A percentile compares a stretch with the other conserved stretches of the same genome.
These are phyloP conservation scores for Fusarium sp. DNA, from an alignment of 2,329 filamentous ascomycete species.

Conservation along the genomic window DNA sequence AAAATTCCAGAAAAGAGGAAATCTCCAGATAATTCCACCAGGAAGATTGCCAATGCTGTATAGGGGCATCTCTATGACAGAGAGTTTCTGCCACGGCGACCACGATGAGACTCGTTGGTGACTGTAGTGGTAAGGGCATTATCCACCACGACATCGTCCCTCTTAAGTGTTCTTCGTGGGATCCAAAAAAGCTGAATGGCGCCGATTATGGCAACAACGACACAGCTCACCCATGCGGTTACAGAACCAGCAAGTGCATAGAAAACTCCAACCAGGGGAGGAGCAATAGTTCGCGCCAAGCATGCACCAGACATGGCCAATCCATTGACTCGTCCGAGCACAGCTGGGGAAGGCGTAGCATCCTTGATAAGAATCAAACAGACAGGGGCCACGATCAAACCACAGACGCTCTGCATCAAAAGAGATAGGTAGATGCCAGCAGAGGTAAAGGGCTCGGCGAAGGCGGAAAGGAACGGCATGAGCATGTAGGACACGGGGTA, in stretches of 20 bases:
- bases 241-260: conserved; percentile 70
- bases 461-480: conserved; percentile 73
- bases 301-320: conserved; percentile 79
- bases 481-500: conserved; percentile 77
- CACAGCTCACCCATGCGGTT: conserved; percentile 57
- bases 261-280: conserved; percentile 74
- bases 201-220: conserved; percentile 42
- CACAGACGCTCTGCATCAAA: conserved; percentile 73
- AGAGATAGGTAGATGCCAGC: conserved; percentile 75
- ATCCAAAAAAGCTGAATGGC: conserved; percentile 42
- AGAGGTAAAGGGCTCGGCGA: conserved; percentile 66
- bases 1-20: background rate
- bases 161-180: conserved; percentile 23
- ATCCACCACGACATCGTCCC: conserved; percentile 32
- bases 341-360: conserved; percentile 71
- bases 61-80: conserved; percentile 1
- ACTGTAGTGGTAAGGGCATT: conserved; percentile 33
- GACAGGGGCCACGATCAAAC: conserved; percentile 76
- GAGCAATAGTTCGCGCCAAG: conserved; percentile 75
- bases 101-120: conserved; percentile 34
- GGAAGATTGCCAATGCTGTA: background rate
- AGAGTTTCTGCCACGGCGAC: conserved; percentile 26
- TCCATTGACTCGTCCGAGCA: conserved; percentile 78
- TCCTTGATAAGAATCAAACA: conserved; percentile 80
- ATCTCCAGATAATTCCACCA: background rate